A percentile compares a stretch with the other conserved stretches of the same genome.
Evolutionary conservation across 257 asterid genomes (phyloP).

Genomic region (Solanum piurae): DNA sequence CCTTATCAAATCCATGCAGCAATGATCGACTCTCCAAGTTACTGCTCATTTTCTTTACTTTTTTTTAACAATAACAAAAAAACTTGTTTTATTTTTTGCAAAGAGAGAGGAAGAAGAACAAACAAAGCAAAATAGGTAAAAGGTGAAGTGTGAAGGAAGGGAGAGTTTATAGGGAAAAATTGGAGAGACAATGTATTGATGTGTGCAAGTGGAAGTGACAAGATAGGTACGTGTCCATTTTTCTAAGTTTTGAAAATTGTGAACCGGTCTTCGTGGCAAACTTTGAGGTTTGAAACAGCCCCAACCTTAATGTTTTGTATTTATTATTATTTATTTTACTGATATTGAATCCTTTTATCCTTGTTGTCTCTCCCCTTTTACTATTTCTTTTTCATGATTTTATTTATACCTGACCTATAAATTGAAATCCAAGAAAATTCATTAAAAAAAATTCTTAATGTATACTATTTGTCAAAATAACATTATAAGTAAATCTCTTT

Average conservation of each 20-base stretch:
- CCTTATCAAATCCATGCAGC: slow-evolving; percentile 42
- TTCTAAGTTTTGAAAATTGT: background rate
- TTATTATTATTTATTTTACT: background rate
- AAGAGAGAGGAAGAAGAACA: too few relatives aligned
- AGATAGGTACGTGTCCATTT: background rate
- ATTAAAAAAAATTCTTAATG: background rate
- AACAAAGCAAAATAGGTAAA: too few relatives aligned
- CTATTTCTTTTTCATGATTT: background rate
- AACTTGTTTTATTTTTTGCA: background rate
- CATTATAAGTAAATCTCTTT: too few relatives aligned
- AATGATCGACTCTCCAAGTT: slow-evolving; percentile 56
- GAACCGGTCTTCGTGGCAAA: background rate
- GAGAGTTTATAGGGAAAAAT: background rate
- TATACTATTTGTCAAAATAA: too few relatives aligned
- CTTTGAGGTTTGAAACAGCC: background rate
- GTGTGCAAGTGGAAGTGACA: background rate
- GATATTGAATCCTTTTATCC: background rate
- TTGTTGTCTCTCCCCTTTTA: background rate
- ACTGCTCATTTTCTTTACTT: slow-evolving; percentile 23
- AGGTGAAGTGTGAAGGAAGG: background rate
- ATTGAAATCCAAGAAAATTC: background rate
- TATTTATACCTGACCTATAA: background rate
- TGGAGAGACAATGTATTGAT: background rate
- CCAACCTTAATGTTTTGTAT: background rate
- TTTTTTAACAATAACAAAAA: background rate